These are phyloP conservation scores for Arthrobotrys sinensis DNA, from an alignment of 2,329 filamentous ascomycete genomes.

Conservation along the genomic window DNA sequence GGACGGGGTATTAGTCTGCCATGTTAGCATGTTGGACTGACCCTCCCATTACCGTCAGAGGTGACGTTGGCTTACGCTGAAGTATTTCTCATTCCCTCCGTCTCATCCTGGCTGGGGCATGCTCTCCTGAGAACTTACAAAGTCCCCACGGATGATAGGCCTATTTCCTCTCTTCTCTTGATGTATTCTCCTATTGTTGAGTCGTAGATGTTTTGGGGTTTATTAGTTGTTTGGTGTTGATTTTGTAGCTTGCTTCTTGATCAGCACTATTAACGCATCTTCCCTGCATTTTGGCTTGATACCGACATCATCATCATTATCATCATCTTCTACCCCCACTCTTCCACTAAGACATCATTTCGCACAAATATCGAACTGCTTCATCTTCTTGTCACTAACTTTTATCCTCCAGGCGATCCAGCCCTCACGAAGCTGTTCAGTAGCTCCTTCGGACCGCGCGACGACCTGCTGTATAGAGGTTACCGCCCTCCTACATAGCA, in stretches of 20 bases:
- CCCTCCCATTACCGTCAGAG: conserved; percentile 40
- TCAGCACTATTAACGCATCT: conserved; percentile 19
- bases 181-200: conserved; percentile 12
- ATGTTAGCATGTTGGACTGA: conserved; percentile 35
- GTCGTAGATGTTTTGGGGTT: conserved; percentile 32
- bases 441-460: conserved; percentile 20
- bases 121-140: conserved; percentile 9
- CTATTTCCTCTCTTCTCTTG: conserved; percentile 7
- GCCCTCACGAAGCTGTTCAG: neutral
- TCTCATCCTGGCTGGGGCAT: conserved; percentile 26
- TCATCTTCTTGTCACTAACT: conserved; percentile 4
- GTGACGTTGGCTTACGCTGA: conserved; percentile 53
- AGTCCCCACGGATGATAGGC: conserved; percentile 48
- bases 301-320: conserved; percentile 6
- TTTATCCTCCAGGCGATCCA: conserved; percentile 17
- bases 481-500: conserved; percentile 17
- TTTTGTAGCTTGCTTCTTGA: conserved; percentile 3
- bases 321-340: neutral
- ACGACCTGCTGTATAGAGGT: conserved; percentile 23
- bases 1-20: conserved; percentile 32
- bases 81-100: conserved; percentile 42
- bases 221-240: conserved; percentile 31
- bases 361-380: conserved; percentile 13
- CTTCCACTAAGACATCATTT: neutral
- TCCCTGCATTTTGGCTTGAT: neutral